These are phyloP conservation scores for Paulownia fortunei DNA, from an alignment of 257 asterid species.

Conservation along the genomic window DNA sequence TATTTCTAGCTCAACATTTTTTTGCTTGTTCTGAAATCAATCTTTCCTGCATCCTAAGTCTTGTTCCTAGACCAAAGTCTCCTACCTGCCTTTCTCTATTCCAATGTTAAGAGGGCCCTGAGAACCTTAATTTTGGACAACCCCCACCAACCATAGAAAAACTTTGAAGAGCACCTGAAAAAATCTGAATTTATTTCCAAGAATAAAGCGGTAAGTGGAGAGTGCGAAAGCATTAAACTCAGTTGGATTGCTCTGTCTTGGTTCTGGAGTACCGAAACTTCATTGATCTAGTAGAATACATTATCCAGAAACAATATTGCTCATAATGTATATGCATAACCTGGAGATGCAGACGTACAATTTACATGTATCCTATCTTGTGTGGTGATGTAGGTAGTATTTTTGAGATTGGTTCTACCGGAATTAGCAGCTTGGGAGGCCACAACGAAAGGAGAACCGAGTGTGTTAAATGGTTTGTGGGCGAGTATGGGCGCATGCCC, in stretches of 20 bases:
- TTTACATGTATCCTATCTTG: not conserved
- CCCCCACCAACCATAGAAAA: too few relatives aligned
- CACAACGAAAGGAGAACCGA: slow-evolving; percentile 68
- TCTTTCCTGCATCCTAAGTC: not conserved
- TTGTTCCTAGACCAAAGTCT: too few relatives aligned
- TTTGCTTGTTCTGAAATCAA: not conserved
- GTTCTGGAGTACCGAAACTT: not conserved
- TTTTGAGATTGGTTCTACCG: slow-evolving; percentile 81
- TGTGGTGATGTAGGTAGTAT: slow-evolving; percentile 59
- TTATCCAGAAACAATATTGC: not conserved
- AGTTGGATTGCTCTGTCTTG: not conserved
- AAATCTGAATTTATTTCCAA: too few relatives aligned
- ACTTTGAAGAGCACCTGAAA: not conserved
- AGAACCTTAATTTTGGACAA: too few relatives aligned
- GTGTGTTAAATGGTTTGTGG: slow-evolving; percentile 67
- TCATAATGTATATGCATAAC: not conserved
- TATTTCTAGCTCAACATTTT: not conserved
- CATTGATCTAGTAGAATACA: not conserved
- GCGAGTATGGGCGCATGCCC: slow-evolving; percentile 68
- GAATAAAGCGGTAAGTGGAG: too few relatives aligned
- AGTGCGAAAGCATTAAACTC: not conserved
- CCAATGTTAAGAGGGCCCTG: too few relatives aligned
- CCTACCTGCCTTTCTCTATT: too few relatives aligned
- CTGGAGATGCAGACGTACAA: not conserved
- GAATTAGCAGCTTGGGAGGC: slow-evolving; percentile 92